A percentile compares a stretch with the other conserved stretches of the same genome.
phyloP scores from a whole-genome alignment of 2,329 filamentous ascomycete species.

The Calonectria pseudoreteaudii region DNA sequence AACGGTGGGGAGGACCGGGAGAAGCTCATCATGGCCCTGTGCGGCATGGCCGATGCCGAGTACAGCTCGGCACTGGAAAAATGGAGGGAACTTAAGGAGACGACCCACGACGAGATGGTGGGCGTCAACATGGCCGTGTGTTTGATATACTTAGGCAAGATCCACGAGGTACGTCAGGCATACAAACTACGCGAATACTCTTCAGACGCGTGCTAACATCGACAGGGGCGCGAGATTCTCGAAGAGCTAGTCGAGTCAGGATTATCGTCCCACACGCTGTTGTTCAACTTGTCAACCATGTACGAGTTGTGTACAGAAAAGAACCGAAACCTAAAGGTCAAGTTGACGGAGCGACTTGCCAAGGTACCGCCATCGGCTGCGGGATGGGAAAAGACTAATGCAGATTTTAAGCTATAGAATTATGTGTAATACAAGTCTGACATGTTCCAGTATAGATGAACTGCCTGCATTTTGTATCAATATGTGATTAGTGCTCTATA shows the following conservation, averaged over 20 bases:
- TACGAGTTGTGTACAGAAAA: conserved; percentile 92
- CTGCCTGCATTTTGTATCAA: neutral
- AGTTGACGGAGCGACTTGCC: conserved; percentile 78
- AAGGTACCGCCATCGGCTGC: conserved; percentile 64
- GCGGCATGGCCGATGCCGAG: conserved; percentile 82
- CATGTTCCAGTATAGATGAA: neutral
- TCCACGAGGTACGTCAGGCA: conserved; percentile 70
- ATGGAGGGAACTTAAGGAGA: conserved; percentile 67
- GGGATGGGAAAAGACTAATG: conserved; percentile 78
- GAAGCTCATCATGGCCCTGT: conserved; percentile 73
- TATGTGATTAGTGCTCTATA: neutral
- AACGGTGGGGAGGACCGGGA: conserved; percentile 51
- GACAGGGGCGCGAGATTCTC: conserved; percentile 73
- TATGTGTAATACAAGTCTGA: neutral
- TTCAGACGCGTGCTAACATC: conserved; percentile 24
- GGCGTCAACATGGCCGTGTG: conserved; percentile 87
- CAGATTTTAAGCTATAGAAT: conserved; percentile 79
- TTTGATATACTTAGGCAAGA: conserved; percentile 81
- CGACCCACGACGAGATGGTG: conserved; percentile 73
- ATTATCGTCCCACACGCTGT: conserved; percentile 79
- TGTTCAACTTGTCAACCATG: conserved; percentile 91
- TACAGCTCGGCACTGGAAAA: conserved; percentile 72
- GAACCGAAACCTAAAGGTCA: conserved; percentile 75
- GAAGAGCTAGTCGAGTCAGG: conserved; percentile 73
- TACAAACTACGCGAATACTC: neutral